Conservation (phyloP, 164 flowering plant genomes). For the grape (Vitis vinifera) region DNA sequence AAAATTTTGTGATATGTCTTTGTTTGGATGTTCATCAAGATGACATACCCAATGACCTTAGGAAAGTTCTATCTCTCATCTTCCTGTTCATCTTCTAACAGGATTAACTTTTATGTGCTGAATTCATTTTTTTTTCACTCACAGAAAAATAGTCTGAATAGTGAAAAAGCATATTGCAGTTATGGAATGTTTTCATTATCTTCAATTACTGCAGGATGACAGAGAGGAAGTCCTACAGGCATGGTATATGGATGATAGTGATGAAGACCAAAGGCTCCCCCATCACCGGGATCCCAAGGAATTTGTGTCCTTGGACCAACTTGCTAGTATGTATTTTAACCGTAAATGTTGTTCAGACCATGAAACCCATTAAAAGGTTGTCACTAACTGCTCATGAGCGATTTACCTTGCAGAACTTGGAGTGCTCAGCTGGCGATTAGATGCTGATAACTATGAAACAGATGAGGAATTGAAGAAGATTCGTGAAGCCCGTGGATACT, state of each 20-base stretch:
- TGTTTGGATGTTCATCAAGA: background rate
- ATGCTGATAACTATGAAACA: conserved; percentile 90
- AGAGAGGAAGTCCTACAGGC: conserved; percentile 84
- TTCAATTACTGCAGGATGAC: conserved; percentile 54
- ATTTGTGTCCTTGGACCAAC: conserved; percentile 74
- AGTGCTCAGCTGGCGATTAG: conserved; percentile 88
- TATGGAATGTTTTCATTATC: background rate
- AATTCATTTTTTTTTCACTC: no score
- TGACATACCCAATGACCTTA: no score
- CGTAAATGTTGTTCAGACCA: background rate
- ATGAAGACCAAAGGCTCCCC: conserved; percentile 91
- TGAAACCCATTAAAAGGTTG: background rate
- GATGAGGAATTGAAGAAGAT: conserved; percentile 93
- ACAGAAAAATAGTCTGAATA: no score
- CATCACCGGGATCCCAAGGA: conserved; percentile 86
- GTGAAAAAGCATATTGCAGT: background rate
- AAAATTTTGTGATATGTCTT: background rate
- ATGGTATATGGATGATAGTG: conserved; percentile 97
- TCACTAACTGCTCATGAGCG: background rate
- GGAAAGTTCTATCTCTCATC: no score
- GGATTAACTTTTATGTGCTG: no score
- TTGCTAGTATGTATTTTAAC: conserved; percentile 47
- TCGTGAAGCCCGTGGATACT: conserved; percentile 82
- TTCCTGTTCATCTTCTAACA: no score
- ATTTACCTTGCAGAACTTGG: conserved; percentile 64